These are phyloP conservation scores for Schizosaccharomyces japonicus DNA, from an alignment of 805 yeast species.

Conservation along the genomic window DNA sequence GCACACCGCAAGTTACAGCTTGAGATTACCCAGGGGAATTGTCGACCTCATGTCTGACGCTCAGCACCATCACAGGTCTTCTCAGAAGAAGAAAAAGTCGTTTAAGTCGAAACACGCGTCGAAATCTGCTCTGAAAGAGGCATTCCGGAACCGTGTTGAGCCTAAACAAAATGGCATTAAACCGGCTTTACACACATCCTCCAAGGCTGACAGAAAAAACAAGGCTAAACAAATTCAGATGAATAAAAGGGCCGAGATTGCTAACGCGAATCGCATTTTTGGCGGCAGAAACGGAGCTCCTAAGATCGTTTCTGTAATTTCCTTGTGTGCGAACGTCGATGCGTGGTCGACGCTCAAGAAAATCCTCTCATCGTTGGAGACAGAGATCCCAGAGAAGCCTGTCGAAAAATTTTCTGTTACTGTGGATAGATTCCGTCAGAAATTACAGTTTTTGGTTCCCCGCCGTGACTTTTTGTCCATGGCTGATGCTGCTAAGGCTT, in stretches of 20 bases:
- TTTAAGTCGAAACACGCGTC: constrained; percentile 83
- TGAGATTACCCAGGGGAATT: too few species aligned
- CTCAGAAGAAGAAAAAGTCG: constrained; percentile 60
- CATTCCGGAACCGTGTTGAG: constrained; percentile 23
- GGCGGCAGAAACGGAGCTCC: constrained; percentile 64
- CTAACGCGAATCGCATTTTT: constrained; percentile 41
- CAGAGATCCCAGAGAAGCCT: constrained; percentile 6
- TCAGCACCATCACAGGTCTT: constrained; percentile 54
- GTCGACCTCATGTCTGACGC: neutral
- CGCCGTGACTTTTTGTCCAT: constrained; percentile 54
- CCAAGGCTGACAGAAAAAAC: constrained; percentile 54
- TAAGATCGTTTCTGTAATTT: constrained; percentile 53
- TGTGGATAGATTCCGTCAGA: constrained; percentile 48
- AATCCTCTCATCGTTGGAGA: constrained; percentile 12
- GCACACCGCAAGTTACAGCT: too few species aligned
- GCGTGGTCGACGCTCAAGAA: constrained; percentile 13
- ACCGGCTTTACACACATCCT: constrained; percentile 16
- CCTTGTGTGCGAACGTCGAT: constrained; percentile 51
- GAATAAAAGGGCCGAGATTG: constrained; percentile 39
- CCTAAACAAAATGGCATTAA: constrained; percentile 14
- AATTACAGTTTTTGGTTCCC: constrained; percentile 40
- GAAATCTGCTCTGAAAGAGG: constrained; percentile 63
- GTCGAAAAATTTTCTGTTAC: neutral
- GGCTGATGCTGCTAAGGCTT: constrained; percentile 64
- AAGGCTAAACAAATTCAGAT: constrained; percentile 52